A percentile compares a stretch with the other conserved stretches of the same genome.
phyloP scores from a whole-genome alignment of 257 asterid species.

The Euphrasia confusa region DNA sequence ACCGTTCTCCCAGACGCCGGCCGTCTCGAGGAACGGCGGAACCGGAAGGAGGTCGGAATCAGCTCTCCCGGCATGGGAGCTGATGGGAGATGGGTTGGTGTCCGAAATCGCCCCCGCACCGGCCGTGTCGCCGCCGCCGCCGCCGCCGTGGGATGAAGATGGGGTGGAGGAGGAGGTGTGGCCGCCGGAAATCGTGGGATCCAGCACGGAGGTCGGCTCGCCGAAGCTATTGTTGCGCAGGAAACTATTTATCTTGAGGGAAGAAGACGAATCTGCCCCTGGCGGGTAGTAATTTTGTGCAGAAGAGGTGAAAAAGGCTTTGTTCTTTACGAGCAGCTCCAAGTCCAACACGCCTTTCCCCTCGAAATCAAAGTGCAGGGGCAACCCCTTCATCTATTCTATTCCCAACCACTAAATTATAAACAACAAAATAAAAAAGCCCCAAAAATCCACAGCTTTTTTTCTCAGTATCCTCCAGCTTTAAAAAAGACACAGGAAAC shows the following conservation, averaged over 20 bases:
- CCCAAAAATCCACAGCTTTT: background rate
- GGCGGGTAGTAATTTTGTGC: background rate
- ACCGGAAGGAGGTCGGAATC: constrained; percentile 52
- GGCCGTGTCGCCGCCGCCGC: constrained; percentile 58
- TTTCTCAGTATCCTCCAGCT: constrained; percentile 1
- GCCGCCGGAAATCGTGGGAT: constrained; percentile 60
- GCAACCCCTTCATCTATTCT: constrained; percentile 76
- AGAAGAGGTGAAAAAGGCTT: constrained; percentile 22
- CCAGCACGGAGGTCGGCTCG: constrained; percentile 92
- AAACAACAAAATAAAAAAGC: background rate
- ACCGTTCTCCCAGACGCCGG: constrained; percentile 75
- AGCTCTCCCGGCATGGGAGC: constrained; percentile 60
- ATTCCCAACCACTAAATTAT: background rate
- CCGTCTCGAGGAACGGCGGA: constrained; percentile 53
- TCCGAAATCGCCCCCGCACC: constrained; percentile 79
- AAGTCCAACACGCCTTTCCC: constrained; percentile 84
- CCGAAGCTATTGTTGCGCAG: constrained; percentile 25
- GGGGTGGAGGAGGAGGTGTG: constrained; percentile 75
- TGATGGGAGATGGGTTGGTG: constrained; percentile 57
- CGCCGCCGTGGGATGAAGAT: constrained; percentile 73
- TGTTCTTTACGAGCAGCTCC: constrained; percentile 34
- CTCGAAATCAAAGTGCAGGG: constrained; percentile 91
- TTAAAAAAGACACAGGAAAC: background rate
- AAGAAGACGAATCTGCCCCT: constrained; percentile 17
- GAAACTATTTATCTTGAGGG: constrained; percentile 30